These are phyloP conservation scores for Thermochaetoides dissita DNA, from an alignment of 2,329 filamentous ascomycete species.

Conservation along the genomic window DNA sequence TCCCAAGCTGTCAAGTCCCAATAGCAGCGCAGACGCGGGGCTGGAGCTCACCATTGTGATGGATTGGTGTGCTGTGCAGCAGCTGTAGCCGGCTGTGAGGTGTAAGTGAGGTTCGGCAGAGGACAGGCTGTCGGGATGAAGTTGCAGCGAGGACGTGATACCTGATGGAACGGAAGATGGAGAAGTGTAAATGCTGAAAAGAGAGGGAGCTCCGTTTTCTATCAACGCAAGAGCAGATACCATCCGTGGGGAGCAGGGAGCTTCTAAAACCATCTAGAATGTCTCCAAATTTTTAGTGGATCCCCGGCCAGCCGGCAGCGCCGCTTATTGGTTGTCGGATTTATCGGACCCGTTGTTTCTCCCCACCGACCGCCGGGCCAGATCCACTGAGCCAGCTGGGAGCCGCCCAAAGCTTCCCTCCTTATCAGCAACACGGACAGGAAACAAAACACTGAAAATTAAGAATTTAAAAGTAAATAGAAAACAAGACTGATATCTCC, in stretches of 20 bases:
- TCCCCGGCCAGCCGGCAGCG: not conserved
- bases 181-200: not conserved
- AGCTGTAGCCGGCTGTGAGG: not conserved
- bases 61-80: too few species aligned
- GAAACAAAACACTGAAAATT: too few species aligned
- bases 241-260: constrained; percentile 10
- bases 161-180: constrained; percentile 2
- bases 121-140: not conserved
- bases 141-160: not conserved
- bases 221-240: constrained; percentile 7
- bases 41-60: constrained; percentile 8
- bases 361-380: constrained; percentile 6
- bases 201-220: constrained; percentile 7
- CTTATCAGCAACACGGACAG: too few species aligned
- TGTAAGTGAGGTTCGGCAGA: not conserved
- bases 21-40: not conserved
- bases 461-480: too few species aligned
- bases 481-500: too few species aligned
- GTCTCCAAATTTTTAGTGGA: constrained; percentile 16
- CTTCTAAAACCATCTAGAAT: constrained; percentile 24
- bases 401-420: too few species aligned
- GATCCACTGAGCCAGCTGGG: too few species aligned
- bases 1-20: not conserved
- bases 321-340: constrained; percentile 8
- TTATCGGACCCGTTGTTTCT: constrained; percentile 8